phyloP scores from a whole-genome alignment of 805 yeast genomes.

The Candida gorgasii region DNA sequence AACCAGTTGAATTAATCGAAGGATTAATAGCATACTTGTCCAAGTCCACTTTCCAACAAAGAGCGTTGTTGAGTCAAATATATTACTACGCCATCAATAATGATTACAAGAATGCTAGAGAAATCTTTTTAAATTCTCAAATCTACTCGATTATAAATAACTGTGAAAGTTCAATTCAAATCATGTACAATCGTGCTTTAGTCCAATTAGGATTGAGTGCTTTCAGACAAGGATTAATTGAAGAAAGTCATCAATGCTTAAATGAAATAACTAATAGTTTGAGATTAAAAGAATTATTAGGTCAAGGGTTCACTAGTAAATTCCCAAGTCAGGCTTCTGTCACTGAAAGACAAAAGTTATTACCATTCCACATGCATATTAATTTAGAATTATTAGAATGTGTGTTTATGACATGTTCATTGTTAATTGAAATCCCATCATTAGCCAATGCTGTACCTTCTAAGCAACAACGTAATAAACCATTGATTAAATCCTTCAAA shows the following conservation, averaged over 20 bases:
- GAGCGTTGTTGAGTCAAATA: constrained; percentile 80
- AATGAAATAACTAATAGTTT: constrained; percentile 85
- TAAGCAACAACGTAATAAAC: constrained; percentile 53
- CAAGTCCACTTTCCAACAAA: constrained; percentile 75
- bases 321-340: constrained; percentile 55
- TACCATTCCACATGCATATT: constrained; percentile 98
- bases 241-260: constrained; percentile 82
- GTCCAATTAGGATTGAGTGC: constrained; percentile 97
- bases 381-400: constrained; percentile 93
- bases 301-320: constrained; percentile 81
- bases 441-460: constrained; percentile 74
- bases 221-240: constrained; percentile 83
- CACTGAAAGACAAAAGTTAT: constrained; percentile 74
- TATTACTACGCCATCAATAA: constrained; percentile 91
- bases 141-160: constrained; percentile 79
- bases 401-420: constrained; percentile 85
- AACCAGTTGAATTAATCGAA: constrained; percentile 55
- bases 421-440: constrained; percentile 89
- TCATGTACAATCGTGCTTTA: constrained; percentile 89
- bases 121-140: constrained; percentile 83
- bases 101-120: constrained; percentile 81
- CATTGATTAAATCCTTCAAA: constrained; percentile 79
- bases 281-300: constrained; percentile 87
- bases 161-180: constrained; percentile 85
- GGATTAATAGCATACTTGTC: constrained; percentile 64